A percentile compares a stretch with the other conserved stretches of the same genome.
phyloP scores from a whole-genome alignment of 192 early-diverging fungal genomes.

The Rhizoclosmatium globosum region DNA sequence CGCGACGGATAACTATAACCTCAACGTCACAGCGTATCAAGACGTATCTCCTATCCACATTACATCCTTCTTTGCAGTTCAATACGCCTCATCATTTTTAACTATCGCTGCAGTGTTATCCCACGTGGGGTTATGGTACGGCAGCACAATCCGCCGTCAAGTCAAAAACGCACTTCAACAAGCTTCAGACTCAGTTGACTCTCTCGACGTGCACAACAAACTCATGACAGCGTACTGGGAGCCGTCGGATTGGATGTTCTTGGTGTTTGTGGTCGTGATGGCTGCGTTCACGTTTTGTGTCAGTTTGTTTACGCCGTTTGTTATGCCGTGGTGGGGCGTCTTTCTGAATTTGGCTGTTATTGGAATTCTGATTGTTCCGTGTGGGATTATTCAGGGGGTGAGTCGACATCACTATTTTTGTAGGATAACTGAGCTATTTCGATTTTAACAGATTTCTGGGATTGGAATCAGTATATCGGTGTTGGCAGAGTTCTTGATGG shows the following conservation, averaged over 20 bases:
- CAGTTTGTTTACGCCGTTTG: conserved; percentile 37
- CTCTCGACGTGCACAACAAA: conserved; percentile 4
- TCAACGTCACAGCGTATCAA: conserved; percentile 39
- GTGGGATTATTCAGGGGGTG: conserved; percentile 61
- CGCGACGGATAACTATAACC: conserved; percentile 23
- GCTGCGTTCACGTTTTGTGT: neutral
- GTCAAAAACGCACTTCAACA: conserved; percentile 6
- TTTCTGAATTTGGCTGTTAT: conserved; percentile 52
- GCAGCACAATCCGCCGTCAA: conserved; percentile 15
- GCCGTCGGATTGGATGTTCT: conserved; percentile 34
- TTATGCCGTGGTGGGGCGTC: conserved; percentile 40
- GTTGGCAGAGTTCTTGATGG: conserved; percentile 67
- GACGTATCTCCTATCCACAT: conserved; percentile 30
- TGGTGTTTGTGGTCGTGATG: conserved; percentile 17
- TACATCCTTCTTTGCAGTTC: conserved; percentile 36
- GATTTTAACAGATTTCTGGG: neutral
- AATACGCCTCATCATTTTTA: conserved; percentile 50
- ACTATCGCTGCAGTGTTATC: conserved; percentile 61
- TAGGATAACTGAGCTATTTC: too few relatives aligned
- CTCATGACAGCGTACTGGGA: conserved; percentile 41
- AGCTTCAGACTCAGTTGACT: neutral
- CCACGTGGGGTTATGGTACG: conserved; percentile 65
- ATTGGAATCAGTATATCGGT: conserved; percentile 61
- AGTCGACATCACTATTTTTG: neutral
- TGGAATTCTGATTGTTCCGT: conserved; percentile 65